Evolutionary conservation across 768 basidiomycete genomes (phyloP), one percentile per base, ranked within the genome.

Genomic region (Serpula lacrymans): DNA sequence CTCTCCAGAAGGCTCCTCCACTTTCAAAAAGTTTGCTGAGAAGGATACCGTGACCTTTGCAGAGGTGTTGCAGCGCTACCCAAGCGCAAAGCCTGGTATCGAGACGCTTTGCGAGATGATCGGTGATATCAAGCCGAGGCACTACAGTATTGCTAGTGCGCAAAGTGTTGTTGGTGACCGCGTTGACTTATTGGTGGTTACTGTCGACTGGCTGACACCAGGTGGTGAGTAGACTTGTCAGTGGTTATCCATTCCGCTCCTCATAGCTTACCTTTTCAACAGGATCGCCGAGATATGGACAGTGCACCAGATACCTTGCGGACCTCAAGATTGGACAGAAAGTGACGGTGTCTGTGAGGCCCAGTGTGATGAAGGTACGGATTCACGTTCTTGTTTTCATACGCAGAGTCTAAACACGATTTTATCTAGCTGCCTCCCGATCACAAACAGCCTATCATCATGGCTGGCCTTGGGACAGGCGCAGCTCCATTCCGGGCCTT

Each of bases 401-500:
- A n/a, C n/a, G n/a, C n/a, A n/a, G n/a, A n/a, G n/a, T n/a, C n/a
- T n/a, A n/a, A n/a, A n/a, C 21, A 61, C 32, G 3, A 39, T 28
- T 32, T 24, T 29, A 7, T 34, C 30, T 49, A 92, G 88, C 72
- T 98, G 5, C 96, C 96, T 39, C 85, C 86, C 1, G 75, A 80
- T 57, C 71, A 82, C 58, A 76, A 71, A 33, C 93, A 95, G 57
- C 96, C 96, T 27, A 74, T 99, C 64, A 95, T 98, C 65, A 93
- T 99, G 90, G 92, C 95, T 24, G 96, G 96, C 49, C 82, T 99
- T 22, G 96, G 96, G 35, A 99, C 96, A 3, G 96, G 95, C 41
- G 96, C 93, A 7, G 96, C 96, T 9, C 96, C 96, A 17, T 99
- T 99, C 87, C 90, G 96, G 43, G 96, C 96, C 6, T 99, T 98